These are phyloP conservation scores for Clathrospora elynae DNA, from an alignment of 2,329 filamentous ascomycete genomes.

Conservation along the genomic window DNA sequence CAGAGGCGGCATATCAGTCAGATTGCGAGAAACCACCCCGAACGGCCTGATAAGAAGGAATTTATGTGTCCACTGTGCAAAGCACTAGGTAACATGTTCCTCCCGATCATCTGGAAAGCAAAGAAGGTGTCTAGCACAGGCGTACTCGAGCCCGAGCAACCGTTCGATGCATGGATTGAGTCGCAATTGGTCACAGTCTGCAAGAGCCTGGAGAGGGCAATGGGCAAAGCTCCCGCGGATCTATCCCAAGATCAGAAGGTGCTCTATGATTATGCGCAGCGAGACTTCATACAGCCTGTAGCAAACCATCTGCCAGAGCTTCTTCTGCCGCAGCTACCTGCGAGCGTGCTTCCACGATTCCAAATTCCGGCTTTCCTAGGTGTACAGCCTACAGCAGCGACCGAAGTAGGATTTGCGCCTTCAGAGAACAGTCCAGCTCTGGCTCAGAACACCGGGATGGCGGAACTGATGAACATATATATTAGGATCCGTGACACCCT, in stretches of 20 bases:
- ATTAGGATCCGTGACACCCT: conserved; percentile 62
- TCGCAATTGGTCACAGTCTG: conserved; percentile 60
- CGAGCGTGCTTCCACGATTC: conserved; percentile 32
- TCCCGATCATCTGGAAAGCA: conserved; percentile 94
- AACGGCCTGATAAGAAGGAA: conserved; percentile 76
- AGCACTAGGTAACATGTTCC: conserved; percentile 89
- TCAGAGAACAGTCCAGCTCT: conserved; percentile 27
- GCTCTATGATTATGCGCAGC: conserved; percentile 58
- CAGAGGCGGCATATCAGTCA: conserved; percentile 84
- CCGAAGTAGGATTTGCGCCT: conserved; percentile 28
- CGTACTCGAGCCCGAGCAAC: conserved; percentile 62
- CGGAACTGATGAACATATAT: conserved; percentile 61
- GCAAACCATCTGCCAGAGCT: conserved; percentile 50
- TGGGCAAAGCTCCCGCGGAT: conserved; percentile 31
- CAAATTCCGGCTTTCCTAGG: conserved; percentile 40
- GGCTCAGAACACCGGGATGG: conserved; percentile 36
- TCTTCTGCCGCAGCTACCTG: conserved; percentile 28
- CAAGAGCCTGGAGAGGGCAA: conserved; percentile 49
- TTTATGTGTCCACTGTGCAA: conserved; percentile 98
- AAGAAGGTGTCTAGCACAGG: conserved; percentile 84
- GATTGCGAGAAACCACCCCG: conserved; percentile 92
- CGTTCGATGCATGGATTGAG: conserved; percentile 73
- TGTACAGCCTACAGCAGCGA: conserved; percentile 30
- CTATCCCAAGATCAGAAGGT: conserved; percentile 53
- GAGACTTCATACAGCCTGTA: conserved; percentile 57